Base-by-base conservation (phyloP, 192 early-diverging fungal species). In the Linnemannia elongata region DNA sequence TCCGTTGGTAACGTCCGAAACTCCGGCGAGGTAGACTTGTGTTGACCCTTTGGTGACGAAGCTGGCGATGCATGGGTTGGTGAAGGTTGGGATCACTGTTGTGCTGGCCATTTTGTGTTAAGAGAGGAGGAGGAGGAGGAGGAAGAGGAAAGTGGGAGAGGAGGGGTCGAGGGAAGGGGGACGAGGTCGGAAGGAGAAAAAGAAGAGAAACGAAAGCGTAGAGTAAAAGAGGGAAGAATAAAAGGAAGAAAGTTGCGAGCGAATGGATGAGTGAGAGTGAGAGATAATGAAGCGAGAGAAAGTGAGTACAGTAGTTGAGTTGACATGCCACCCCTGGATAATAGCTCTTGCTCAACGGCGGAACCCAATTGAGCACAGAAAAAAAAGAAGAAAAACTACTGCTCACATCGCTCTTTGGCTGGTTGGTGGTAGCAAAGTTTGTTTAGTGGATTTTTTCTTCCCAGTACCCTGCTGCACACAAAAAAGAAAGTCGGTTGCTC, bases 61-160 rank as follows among this genome's bases (percentile, higher is more conserved):
- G 27, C 78, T 74, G 22, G 78, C 83, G 18, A 85, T 52, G 45
- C 83, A 85, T 17, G 75, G 74, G 44, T 76, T 76, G 35, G 30
- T 12, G 75, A 66, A 85, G 38, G 75, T 41, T n/a, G 83, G 83
- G 45, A 85, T 35, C 13, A 72, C 27, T 39, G 68, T 73, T 52
- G 49, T 22, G 49, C 49, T 52, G 6, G 49, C 18, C 78, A 85
- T 85, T 45, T 45, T 42, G 18, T 54, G 39, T 54, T 30, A 78
- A 22, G 13, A 36, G 45, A 10, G n/a, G 4, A 27, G n/a, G 44
- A 6, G 9, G 42, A 49, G 44, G 27, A 30, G 13, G 44, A 13
- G 27, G 27, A 27, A 9, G 44, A 20, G 9, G 42, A 49, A 54
- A 30, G 45, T 45, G 4, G 72, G 52, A 9, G 45, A 27, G 44